Conservation (phyloP, 2,329 filamentous ascomycete genomes). For the Epichloe gansuensis region DNA sequence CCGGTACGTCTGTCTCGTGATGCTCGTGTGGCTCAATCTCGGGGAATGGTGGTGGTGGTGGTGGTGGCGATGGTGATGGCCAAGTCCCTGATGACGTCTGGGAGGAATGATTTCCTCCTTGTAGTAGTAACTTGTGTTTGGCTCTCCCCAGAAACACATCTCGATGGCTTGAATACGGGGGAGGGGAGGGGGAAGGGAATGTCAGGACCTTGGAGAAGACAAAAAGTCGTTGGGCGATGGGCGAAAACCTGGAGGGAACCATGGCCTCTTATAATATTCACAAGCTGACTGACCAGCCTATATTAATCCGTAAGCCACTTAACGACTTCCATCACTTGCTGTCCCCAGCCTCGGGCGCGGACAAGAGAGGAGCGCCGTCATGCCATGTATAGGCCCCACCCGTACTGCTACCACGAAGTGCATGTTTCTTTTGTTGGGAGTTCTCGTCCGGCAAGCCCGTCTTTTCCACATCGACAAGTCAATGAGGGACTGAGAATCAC, state of each 20-base stretch:
- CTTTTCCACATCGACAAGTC: not conserved
- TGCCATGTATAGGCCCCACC: too few relatives aligned
- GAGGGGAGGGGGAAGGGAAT: not conserved
- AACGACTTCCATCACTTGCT: too few relatives aligned
- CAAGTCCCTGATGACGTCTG: slow-evolving; percentile 23
- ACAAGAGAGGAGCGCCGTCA: too few relatives aligned
- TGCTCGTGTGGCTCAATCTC: slow-evolving; percentile 30
- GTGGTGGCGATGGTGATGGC: slow-evolving; percentile 23
- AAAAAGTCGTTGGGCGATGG: too few relatives aligned
- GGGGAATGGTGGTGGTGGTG: slow-evolving; percentile 24
- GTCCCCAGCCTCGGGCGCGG: too few relatives aligned
- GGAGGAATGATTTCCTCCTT: slow-evolving; percentile 40
- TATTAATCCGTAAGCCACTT: too few relatives aligned
- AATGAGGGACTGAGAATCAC: not conserved
- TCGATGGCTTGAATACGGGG: slow-evolving; percentile 10
- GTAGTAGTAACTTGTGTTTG: slow-evolving; percentile 40
- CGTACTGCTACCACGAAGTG: too few relatives aligned
- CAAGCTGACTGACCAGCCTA: not conserved
- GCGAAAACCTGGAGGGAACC: not conserved
- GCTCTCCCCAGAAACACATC: slow-evolving; percentile 39
- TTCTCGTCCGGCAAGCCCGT: too few relatives aligned
- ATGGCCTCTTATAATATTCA: not conserved
- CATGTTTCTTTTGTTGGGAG: too few relatives aligned
- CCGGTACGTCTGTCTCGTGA: slow-evolving; percentile 24
- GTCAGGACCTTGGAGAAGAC: too few relatives aligned